Conservation (phyloP, 345 rosid genomes). For the Eutrema japonicum region DNA sequence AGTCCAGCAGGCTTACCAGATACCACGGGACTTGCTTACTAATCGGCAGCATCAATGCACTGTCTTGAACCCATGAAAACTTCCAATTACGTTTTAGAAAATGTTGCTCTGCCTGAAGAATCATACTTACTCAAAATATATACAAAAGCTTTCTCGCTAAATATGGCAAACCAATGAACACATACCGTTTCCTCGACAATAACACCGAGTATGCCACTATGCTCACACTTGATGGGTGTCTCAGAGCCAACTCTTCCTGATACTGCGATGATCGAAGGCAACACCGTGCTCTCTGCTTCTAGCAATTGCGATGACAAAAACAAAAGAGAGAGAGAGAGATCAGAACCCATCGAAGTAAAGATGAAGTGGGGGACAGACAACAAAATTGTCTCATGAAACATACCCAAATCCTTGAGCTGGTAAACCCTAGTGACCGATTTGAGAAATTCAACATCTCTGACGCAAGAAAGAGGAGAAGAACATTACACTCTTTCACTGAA, state of each 20-base stretch:
- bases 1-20: slow-evolving; percentile 56
- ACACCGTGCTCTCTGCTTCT: slow-evolving; percentile 62
- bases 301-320: slow-evolving; percentile 60
- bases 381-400: background rate
- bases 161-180: background rate
- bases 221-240: slow-evolving; percentile 69
- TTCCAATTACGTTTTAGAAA: slow-evolving; percentile 83
- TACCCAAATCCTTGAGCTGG: slow-evolving; percentile 68
- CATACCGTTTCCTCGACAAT: slow-evolving; percentile 80
- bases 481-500: background rate
- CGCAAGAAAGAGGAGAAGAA: slow-evolving; percentile 16
- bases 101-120: slow-evolving; percentile 71
- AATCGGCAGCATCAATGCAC: slow-evolving; percentile 71
- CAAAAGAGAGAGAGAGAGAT: background rate
- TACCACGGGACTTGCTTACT: slow-evolving; percentile 93
- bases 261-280: slow-evolving; percentile 72
- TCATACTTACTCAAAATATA: background rate
- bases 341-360: background rate
- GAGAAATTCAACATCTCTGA: slow-evolving; percentile 69
- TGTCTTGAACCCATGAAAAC: slow-evolving; percentile 90
- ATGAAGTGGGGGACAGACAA: background rate
- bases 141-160: background rate
- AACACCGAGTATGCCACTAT: slow-evolving; percentile 61
- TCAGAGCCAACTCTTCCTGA: slow-evolving; percentile 87
- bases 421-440: slow-evolving; percentile 61